Conservation (phyloP, 805 yeast genomes). For the Saturnispora sekii region DNA sequence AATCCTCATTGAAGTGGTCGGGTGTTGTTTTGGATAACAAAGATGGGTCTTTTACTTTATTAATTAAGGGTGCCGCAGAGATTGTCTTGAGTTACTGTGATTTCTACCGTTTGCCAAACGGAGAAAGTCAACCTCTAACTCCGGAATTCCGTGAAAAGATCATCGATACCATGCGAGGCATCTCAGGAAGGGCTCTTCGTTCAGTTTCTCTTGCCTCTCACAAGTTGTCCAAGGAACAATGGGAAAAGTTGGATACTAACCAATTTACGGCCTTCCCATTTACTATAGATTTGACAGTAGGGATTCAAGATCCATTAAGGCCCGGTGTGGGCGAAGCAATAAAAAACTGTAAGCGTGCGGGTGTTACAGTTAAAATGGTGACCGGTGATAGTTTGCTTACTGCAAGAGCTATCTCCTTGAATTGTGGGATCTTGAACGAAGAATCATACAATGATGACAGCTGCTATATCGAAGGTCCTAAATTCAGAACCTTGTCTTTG, state of each 20-base stretch:
- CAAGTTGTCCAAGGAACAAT: conserved; percentile 42
- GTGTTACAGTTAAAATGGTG: conserved; percentile 94
- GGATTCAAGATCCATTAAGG: conserved; percentile 92
- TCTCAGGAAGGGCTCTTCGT: conserved; percentile 75
- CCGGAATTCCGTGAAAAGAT: conserved; percentile 9
- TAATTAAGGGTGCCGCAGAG: conserved; percentile 93
- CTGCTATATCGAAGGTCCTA: conserved; percentile 89
- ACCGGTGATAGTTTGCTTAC: conserved; percentile 94
- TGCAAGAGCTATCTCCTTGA: conserved; percentile 81
- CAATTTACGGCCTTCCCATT: conserved; percentile 21
- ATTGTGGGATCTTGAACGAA: conserved; percentile 66
- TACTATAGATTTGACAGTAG: conserved; percentile 66
- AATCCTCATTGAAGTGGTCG: conserved; percentile 88
- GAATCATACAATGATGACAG: conserved; percentile 43
- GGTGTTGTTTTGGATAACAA: conserved; percentile 51
- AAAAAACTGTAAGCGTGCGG: conserved; percentile 74
- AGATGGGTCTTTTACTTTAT: conserved; percentile 46
- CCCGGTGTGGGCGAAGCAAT: conserved; percentile 88
- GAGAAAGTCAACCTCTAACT: conserved; percentile 1
- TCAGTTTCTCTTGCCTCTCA: conserved; percentile 82
- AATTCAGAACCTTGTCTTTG: conserved; percentile 57
- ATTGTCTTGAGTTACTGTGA: conserved; percentile 58
- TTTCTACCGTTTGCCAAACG: conserved; percentile 9
- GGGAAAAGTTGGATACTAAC: conserved; percentile 29
- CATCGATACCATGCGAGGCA: conserved; percentile 29